Evolutionary conservation across 768 basidiomycete species (phyloP).

Genomic region (Mycena leptocephala): DNA sequence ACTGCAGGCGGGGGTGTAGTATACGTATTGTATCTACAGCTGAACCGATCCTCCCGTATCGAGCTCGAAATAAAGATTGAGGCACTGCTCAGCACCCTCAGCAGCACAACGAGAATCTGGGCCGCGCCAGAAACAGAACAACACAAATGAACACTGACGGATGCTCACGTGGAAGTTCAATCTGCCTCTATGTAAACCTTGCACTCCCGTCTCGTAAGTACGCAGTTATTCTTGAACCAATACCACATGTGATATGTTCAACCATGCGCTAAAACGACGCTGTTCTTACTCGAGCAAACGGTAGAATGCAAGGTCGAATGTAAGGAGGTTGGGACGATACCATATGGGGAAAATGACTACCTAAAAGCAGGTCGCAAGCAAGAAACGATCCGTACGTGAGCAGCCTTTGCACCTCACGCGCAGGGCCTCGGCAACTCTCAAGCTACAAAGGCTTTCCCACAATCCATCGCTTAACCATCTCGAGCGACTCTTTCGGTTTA

Average conservation of each 20-base stretch:
- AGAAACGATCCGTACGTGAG: conserved; percentile 7
- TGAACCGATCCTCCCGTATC: no score
- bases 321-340: conserved; percentile 9
- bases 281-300: conserved; percentile 13
- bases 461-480: conserved; percentile 67
- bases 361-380: conserved; percentile 12
- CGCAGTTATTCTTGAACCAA: neutral
- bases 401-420: conserved; percentile 2
- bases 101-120: no score
- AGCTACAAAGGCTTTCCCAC: conserved; percentile 41
- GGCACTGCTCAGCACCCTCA: no score
- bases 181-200: neutral
- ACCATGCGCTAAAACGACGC: neutral
- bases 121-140: no score
- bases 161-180: neutral
- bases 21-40: no score
- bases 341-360: conserved; percentile 2
- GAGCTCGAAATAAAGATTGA: no score
- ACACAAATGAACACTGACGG: neutral
- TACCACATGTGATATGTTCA: neutral
- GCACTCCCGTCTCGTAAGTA: neutral
- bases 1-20: no score
- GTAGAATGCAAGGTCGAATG: no score
- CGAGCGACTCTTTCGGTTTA: conserved; percentile 70
- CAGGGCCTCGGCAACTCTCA: conserved; percentile 11